Conservation (phyloP, 495 filamentous ascomycete species). For the Penicillium alfredii region DNA sequence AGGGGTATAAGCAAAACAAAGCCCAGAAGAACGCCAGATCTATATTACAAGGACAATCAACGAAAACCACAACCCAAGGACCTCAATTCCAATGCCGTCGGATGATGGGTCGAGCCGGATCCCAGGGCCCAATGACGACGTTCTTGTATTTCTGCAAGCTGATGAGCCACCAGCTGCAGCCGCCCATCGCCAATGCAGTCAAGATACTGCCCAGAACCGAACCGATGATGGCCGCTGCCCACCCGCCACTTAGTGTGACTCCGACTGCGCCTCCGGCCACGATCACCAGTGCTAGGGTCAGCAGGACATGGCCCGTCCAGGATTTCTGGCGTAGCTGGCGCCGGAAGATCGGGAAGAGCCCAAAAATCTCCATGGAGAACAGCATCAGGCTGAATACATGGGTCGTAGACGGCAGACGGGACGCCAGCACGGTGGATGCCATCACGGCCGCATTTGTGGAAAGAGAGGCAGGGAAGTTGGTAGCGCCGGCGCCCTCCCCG, state of each 20-base stretch:
- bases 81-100: constrained; percentile 52
- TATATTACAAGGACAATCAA: constrained; percentile 13
- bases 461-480: constrained; percentile 73
- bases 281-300: constrained; percentile 75
- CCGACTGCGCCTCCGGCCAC: constrained; percentile 74
- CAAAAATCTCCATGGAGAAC: constrained; percentile 96
- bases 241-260: constrained; percentile 64
- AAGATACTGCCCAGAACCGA: constrained; percentile 66
- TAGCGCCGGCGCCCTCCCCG: constrained; percentile 43
- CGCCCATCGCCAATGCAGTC: constrained; percentile 75
- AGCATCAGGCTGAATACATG: constrained; percentile 94
- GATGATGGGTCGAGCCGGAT: constrained; percentile 83
- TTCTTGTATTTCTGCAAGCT: constrained; percentile 98
- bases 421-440: constrained; percentile 88
- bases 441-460: constrained; percentile 94
- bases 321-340: constrained; percentile 76
- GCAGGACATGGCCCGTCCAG: constrained; percentile 72
- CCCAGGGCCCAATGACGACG: constrained; percentile 96
- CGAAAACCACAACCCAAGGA: neutral
- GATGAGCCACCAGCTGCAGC: constrained; percentile 97
- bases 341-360: constrained; percentile 90
- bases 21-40: constrained; percentile 10
- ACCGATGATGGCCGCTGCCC: constrained; percentile 64
- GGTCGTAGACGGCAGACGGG: constrained; percentile 76
- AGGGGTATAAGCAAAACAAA: constrained; percentile 22